Evolutionary conservation across 179 eudicot genomes (phyloP).

Genomic region (Silene vulgaris): DNA sequence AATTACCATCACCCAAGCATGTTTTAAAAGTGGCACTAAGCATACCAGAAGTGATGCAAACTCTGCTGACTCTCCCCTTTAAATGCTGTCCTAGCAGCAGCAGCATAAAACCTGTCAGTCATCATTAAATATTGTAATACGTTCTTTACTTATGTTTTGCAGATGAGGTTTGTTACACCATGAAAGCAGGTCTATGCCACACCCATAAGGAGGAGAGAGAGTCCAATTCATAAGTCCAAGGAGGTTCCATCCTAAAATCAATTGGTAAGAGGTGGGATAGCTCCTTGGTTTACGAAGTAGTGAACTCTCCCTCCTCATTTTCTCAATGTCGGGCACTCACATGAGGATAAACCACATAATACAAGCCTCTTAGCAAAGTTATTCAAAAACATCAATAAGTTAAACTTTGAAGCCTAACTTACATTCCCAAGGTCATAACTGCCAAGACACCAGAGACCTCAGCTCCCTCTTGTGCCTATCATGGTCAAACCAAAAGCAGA

Average conservation of each 20-base stretch:
- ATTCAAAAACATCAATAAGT: not conserved
- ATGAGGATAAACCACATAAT: too few relatives aligned
- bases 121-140: not conserved
- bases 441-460: slow-evolving; percentile 87
- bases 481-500: slow-evolving; percentile 13
- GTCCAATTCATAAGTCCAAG: too few relatives aligned
- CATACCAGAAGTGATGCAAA: slow-evolving; percentile 96
- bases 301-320: too few relatives aligned
- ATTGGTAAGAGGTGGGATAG: too few relatives aligned
- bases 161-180: not conserved
- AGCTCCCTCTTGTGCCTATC: slow-evolving; percentile 80
- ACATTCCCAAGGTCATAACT: slow-evolving; percentile 97
- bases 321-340: too few relatives aligned
- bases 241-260: too few relatives aligned
- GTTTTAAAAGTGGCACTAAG: not conserved
- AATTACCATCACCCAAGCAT: too few relatives aligned
- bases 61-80: slow-evolving; percentile 90
- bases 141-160: not conserved
- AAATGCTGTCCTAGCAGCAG: slow-evolving; percentile 90
- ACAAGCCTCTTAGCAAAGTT: too few relatives aligned
- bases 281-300: too few relatives aligned
- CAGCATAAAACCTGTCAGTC: slow-evolving; percentile 74
- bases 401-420: slow-evolving; percentile 32
- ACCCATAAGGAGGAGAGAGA: too few relatives aligned
- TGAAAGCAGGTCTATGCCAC: too few relatives aligned